Evolutionary conservation across 352 stramenopile genomes (phyloP), one percentile per base, ranked within the genome.

Genomic region (Phytophthora gonapodyides): DNA sequence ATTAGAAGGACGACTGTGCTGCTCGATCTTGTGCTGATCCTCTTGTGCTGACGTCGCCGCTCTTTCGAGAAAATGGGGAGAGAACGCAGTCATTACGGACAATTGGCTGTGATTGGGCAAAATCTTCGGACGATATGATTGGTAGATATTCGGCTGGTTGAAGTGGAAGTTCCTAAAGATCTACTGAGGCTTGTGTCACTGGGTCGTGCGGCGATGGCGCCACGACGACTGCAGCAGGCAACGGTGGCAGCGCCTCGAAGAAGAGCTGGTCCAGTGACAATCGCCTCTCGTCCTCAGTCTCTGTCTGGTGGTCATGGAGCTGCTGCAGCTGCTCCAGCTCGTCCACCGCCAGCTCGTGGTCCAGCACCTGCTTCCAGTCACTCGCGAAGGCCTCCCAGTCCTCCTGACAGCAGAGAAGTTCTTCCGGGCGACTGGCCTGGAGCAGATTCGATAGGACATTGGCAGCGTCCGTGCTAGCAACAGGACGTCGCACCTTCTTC

Each of bases 311-410:
- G 5, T 35, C 40, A 55, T 69, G 61, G 38, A 72, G 40, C 11
- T 78, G 62, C 4, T 72, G 56, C 19, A 67, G 53, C 43, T 73
- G 72, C 41, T 89, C 75, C 41, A 88, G 76, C 60, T 92, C 79
- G 27, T 86, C 75, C 36, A 84, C 71, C 10, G 73, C 58, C 13
- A 88, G 54, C 59, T 90, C 82, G 7, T 80, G 67, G 7, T 82
- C 71, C 12, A 92, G 60, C 12, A 82, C 71, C 6, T 68, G 33
- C 15, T 56, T 75, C 82, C 82, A 92, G 36, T 90, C 80, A n/a
- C 55, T 65, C 6, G 78, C 72, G 38, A 92, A 89, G 8, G 46
- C 60, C 15, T 78, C 48, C 82, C 82, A 91, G 11, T 82, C 67
- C 13, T 84, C 71, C 10, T 76, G 62, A 30, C 67, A 73, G 46